Evolutionary conservation across 2,329 filamentous ascomycete genomes (phyloP).

Genomic region (Ascochyta pisi): DNA sequence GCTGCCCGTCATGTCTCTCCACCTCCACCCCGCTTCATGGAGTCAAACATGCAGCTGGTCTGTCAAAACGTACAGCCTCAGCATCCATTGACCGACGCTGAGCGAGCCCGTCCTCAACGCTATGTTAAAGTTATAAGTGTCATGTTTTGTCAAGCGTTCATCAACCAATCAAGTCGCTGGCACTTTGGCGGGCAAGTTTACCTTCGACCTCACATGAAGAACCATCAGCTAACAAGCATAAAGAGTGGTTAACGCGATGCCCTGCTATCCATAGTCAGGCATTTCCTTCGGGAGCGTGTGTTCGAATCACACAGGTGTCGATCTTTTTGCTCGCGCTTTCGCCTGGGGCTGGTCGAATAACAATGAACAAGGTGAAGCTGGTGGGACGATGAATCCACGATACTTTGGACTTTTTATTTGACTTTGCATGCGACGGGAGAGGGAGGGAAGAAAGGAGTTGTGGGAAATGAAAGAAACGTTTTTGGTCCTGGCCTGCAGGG

Average conservation of each 20-base stretch:
- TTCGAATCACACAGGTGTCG: conserved; percentile 41
- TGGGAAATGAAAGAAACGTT: background rate
- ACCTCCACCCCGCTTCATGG: conserved; percentile 1
- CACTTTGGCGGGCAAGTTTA: conserved; percentile 5
- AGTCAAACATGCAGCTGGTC: background rate
- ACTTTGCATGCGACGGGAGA: background rate
- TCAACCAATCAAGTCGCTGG: conserved; percentile 16
- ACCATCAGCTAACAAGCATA: background rate
- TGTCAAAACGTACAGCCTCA: background rate
- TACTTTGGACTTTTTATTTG: background rate
- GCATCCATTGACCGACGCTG: no score
- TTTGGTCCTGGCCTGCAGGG: background rate
- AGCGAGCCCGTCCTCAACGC: no score
- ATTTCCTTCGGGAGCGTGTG: conserved; percentile 39
- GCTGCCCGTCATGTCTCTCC: background rate
- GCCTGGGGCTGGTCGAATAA: background rate
- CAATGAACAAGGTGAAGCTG: background rate
- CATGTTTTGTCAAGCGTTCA: background rate
- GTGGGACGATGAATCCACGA: background rate
- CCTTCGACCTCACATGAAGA: background rate
- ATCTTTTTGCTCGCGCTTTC: conserved; percentile 5
- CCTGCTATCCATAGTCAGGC: conserved; percentile 21
- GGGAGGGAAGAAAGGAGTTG: background rate
- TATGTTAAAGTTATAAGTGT: no score
- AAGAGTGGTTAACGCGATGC: conserved; percentile 23